Evolutionary conservation across 23 red algal genomes (phyloP), one percentile per base, ranked within the genome.

Genomic region (Gracilaria gracilis): DNA sequence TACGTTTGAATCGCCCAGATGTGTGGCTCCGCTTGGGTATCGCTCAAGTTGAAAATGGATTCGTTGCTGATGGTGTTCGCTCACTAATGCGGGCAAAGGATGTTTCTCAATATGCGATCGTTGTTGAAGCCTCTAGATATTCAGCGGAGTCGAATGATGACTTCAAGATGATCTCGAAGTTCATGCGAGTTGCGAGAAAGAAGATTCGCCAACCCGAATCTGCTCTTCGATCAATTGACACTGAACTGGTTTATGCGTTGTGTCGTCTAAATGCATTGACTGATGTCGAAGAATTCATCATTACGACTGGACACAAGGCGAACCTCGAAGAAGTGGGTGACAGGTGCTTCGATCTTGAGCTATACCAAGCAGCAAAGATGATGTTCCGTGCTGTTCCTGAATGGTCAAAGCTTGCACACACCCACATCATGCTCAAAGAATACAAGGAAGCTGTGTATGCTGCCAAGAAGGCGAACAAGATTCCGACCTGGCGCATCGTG

Each of bases 321-420:
- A 92, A 99, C 74, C 70, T 99, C 25, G 97, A 99, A 51, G 97
- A 94, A 50, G 97, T 99, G 17, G 97, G 94, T 24, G 93, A 99
- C 80, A 87, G 97, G 28, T 91, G 89, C 65, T 96, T 99, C 71
- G 92, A 88, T 53, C 67, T 94, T 57, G 83, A 90, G 33, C 49
- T 92, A 21, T 96, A 72, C 39, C 89, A 91, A 61, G 97, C 97
- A 24, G 94, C 97, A 24, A 91, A 93, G 57, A 89, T 99, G 80
- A 84, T 99, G 77, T 96, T 96, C 64, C 71, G 84, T 17, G 85
- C 87, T 58, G 83, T 91, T 21, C 80, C 83, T 1, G 80, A 95
- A 44, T 95, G 77, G 67, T 66, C 84, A 20, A 93, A 94, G 64
- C 82, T 99, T 54, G 97, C 97, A 31, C 83, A 93, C 57, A 90